phyloP scores from a whole-genome alignment of 2,329 filamentous ascomycete genomes.

The Aspergillus latus region DNA sequence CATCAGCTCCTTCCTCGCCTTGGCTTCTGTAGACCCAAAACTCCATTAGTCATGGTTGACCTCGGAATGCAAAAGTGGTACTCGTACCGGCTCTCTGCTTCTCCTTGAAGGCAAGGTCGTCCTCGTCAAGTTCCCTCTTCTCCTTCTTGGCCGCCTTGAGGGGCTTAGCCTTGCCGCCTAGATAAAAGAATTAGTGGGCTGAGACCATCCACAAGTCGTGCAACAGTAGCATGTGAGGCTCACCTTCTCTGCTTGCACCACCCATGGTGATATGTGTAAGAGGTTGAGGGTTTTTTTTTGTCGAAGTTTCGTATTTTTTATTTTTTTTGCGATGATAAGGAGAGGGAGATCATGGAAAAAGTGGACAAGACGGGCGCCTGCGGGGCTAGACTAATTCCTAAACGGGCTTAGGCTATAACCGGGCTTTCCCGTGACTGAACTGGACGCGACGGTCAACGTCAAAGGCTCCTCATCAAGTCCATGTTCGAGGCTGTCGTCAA shows the following conservation, averaged over 20 bases:
- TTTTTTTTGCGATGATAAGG: conserved; percentile 6
- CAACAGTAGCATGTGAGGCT: not conserved
- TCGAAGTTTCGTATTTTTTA: not conserved
- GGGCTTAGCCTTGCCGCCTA: conserved; percentile 80
- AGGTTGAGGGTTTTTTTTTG: not conserved
- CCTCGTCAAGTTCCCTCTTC: conserved; percentile 79
- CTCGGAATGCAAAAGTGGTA: not conserved
- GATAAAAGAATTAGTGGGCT: conserved; percentile 14
- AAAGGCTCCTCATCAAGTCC: not conserved
- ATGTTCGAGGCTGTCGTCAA: too few species aligned
- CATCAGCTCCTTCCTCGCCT: conserved; percentile 81
- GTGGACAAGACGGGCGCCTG: conserved; percentile 10
- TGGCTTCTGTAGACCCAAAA: conserved; percentile 61
- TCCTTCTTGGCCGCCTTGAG: conserved; percentile 88
- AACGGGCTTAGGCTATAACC: conserved; percentile 23
- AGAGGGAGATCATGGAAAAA: conserved; percentile 8
- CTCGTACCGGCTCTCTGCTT: conserved; percentile 80
- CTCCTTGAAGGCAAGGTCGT: conserved; percentile 76
- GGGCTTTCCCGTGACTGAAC: conserved; percentile 19
- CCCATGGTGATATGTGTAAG: conserved; percentile 55
- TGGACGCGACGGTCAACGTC: conserved; percentile 7
- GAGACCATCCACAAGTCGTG: not conserved
- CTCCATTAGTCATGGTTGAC: conserved; percentile 9
- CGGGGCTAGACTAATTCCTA: conserved; percentile 19
- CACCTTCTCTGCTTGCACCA: conserved; percentile 65